These are phyloP conservation scores for Neurospora hispaniola DNA, from an alignment of 495 filamentous ascomycete species.

Conservation along the genomic window DNA sequence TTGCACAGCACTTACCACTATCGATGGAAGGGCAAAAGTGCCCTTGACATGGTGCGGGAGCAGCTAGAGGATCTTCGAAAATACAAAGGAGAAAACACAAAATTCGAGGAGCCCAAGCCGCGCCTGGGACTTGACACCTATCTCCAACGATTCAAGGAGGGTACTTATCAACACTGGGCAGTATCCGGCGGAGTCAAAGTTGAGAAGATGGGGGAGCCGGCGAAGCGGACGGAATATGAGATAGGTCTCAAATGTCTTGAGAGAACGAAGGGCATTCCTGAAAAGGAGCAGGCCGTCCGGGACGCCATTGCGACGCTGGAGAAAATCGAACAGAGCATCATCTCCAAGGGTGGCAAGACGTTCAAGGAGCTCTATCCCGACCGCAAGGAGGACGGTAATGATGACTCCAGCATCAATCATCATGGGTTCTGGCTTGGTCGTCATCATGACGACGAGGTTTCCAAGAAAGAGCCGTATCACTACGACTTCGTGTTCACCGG, in stretches of 20 bases:
- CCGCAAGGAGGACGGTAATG: constrained; percentile 8
- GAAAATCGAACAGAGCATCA: constrained; percentile 39
- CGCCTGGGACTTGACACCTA: constrained; percentile 28
- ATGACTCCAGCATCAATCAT: constrained; percentile 1
- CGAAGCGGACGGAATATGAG: constrained; percentile 19
- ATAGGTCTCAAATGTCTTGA: constrained; percentile 15
- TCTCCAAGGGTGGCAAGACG: constrained; percentile 50
- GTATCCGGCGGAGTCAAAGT: constrained; percentile 27
- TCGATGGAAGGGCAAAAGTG: constrained; percentile 25
- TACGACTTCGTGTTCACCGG: constrained; percentile 36
- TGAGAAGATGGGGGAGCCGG: constrained; percentile 4
- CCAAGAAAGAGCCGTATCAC: constrained; percentile 27
- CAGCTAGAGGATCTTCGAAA: constrained; percentile 37
- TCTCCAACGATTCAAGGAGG: constrained; percentile 31
- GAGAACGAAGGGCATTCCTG: constrained; percentile 25
- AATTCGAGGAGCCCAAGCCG: constrained; percentile 1
- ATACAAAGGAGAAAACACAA: constrained; percentile 26
- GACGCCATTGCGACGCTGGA: constrained; percentile 40
- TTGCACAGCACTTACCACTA: constrained; percentile 14
- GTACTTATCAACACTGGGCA: constrained; percentile 43
- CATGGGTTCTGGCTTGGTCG: neutral
- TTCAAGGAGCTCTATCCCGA: constrained; percentile 54
- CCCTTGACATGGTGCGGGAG: constrained; percentile 45
- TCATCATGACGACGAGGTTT: neutral
- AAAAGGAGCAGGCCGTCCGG: constrained; percentile 43